These are phyloP conservation scores for Collybia sp. DNA, from an alignment of 768 basidiomycete genomes.

Conservation along the genomic window DNA sequence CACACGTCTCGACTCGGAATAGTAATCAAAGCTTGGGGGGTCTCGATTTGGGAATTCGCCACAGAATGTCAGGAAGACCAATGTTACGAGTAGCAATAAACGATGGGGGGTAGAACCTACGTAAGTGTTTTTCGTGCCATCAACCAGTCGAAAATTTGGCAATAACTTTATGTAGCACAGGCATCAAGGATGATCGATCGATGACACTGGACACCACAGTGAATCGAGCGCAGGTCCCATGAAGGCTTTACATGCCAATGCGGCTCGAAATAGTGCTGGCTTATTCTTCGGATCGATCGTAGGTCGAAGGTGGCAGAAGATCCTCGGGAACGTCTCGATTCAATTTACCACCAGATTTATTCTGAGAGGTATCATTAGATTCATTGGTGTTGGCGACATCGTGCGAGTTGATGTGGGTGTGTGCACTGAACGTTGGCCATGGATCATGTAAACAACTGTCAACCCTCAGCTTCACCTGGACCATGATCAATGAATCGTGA, in stretches of 20 bases:
- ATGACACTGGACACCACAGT: too few relatives aligned
- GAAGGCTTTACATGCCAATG: constrained; percentile 4
- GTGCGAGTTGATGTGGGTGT: too few relatives aligned
- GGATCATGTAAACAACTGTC: too few relatives aligned
- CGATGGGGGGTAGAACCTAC: background rate
- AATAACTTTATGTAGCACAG: constrained; percentile 7
- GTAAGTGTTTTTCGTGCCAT: background rate
- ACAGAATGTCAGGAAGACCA: background rate
- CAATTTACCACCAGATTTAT: too few relatives aligned
- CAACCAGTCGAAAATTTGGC: background rate
- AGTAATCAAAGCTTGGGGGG: background rate
- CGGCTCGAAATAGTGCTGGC: background rate
- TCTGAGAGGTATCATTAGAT: too few relatives aligned
- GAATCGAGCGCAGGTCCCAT: constrained; percentile 3
- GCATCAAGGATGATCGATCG: constrained; percentile 2
- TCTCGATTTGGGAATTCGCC: background rate
- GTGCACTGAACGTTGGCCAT: too few relatives aligned
- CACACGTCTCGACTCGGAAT: constrained; percentile 2
- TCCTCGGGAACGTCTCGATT: background rate
- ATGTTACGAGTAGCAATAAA: background rate
- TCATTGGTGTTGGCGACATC: too few relatives aligned
- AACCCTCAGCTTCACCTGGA: too few relatives aligned
- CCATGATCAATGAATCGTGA: too few relatives aligned
- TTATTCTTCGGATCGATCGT: background rate
- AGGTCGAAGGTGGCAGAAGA: background rate